phyloP scores from a whole-genome alignment of 2,329 filamentous ascomycete species.

The Dactylellina drechsleri region DNA sequence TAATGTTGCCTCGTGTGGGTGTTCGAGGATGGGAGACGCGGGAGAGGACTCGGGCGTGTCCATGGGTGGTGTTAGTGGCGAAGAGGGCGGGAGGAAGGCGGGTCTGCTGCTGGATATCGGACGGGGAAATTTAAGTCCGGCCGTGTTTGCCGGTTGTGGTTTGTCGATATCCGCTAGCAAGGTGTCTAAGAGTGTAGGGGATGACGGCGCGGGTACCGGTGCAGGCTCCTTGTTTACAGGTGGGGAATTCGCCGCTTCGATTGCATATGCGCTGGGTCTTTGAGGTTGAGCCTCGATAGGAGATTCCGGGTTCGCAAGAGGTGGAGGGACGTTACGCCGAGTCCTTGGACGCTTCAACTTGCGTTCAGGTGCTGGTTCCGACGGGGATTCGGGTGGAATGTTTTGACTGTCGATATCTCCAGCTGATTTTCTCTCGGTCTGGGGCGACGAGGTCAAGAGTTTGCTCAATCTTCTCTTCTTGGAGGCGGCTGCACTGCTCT shows the following conservation, averaged over 20 bases:
- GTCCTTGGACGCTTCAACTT: conserved; percentile 89
- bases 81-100: conserved; percentile 35
- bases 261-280: conserved; percentile 62
- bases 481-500: conserved; percentile 87
- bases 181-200: conserved; percentile 47
- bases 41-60: conserved; percentile 45
- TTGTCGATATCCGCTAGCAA: conserved; percentile 53
- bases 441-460: conserved; percentile 67
- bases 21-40: conserved; percentile 41
- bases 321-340: conserved; percentile 70
- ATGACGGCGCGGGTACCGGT: conserved; percentile 44
- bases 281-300: conserved; percentile 60
- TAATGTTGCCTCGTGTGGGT: conserved; percentile 27
- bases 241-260: conserved; percentile 32
- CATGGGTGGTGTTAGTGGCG: conserved; percentile 39
- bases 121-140: conserved; percentile 37
- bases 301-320: conserved; percentile 63
- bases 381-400: conserved; percentile 63
- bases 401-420: conserved; percentile 72
- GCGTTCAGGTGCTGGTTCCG: conserved; percentile 69
- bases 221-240: conserved; percentile 26
- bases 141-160: conserved; percentile 40
- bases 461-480: conserved; percentile 84
- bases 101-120: conserved; percentile 44
- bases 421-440: conserved; percentile 60